Conservation (phyloP, 2,329 filamentous ascomycete species). For the Hypoxylon sp. region DNA sequence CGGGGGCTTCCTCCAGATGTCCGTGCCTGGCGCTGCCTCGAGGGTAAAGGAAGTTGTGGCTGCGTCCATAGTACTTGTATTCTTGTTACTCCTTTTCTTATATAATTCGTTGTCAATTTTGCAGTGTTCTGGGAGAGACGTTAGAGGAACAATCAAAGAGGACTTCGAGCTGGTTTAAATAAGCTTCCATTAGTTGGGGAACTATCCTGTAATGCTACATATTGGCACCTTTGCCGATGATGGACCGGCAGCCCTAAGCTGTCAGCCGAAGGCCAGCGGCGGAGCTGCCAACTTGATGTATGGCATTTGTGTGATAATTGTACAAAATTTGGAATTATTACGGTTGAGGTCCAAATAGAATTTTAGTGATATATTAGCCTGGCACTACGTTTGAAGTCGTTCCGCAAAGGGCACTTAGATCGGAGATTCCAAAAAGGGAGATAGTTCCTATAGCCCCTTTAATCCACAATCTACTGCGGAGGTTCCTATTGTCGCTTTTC, state of each 20-base stretch:
- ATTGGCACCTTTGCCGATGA: slow-evolving; percentile 24
- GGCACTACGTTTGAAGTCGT: neutral
- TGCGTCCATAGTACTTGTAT: slow-evolving; percentile 29
- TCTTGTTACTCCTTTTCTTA: neutral
- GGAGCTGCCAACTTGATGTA: slow-evolving; percentile 19
- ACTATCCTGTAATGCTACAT: neutral
- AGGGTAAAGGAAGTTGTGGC: slow-evolving; percentile 55
- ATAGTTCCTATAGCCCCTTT: neutral
- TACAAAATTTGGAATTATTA: neutral
- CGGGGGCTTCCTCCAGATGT: slow-evolving; percentile 81
- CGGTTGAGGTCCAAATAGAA: neutral
- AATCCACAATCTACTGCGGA: slow-evolving; percentile 12
- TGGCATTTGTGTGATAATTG: neutral
- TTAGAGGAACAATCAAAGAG: neutral
- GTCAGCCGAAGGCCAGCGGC: slow-evolving; percentile 1
- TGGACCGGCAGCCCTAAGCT: slow-evolving; percentile 25
- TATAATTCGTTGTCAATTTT: neutral
- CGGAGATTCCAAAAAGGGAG: slow-evolving; percentile 25
- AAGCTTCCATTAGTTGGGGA: neutral
- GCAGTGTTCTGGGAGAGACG: neutral
- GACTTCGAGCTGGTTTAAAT: slow-evolving; percentile 13
- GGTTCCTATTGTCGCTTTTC: slow-evolving; percentile 6
- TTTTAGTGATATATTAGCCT: neutral
- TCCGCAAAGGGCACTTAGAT: neutral
- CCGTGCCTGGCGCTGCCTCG: slow-evolving; percentile 66